Conservation (phyloP, 257 asterid species). For the Plectranthus barbatus region DNA sequence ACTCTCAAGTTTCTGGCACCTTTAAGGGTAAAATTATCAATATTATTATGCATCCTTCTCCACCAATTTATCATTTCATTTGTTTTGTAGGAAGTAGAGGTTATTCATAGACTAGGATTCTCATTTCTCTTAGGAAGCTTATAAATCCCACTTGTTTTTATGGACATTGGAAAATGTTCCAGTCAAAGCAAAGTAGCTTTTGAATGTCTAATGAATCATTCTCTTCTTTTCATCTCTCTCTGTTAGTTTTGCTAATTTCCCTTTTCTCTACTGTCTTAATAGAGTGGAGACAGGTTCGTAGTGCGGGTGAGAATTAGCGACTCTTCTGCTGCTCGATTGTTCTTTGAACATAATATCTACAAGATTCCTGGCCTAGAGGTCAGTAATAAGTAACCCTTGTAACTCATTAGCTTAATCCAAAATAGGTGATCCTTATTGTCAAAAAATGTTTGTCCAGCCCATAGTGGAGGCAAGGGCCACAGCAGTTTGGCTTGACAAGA, state of each 20-base stretch:
- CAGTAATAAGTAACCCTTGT: background rate
- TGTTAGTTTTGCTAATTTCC: background rate
- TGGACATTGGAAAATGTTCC: too few relatives aligned
- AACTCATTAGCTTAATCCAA: background rate
- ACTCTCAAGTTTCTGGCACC: constrained; percentile 81
- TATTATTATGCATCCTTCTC: background rate
- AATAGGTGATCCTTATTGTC: background rate
- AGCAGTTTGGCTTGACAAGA: constrained; percentile 83
- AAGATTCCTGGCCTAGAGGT: constrained; percentile 77
- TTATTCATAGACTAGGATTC: background rate
- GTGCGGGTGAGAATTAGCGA: constrained; percentile 61
- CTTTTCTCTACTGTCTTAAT: constrained; percentile 1
- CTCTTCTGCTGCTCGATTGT: constrained; percentile 69
- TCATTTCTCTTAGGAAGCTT: background rate
- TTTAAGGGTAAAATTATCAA: constrained; percentile 45
- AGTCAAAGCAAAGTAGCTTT: too few relatives aligned
- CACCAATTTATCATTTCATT: background rate
- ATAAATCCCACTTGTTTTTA: background rate
- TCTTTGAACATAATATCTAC: constrained; percentile 69
- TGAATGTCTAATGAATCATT: too few relatives aligned
- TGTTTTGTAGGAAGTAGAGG: background rate
- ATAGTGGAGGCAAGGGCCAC: constrained; percentile 75
- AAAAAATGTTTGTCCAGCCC: constrained; percentile 37
- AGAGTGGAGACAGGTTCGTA: constrained; percentile 84
- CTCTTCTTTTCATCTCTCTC: too few relatives aligned